Percentiles rank a stretch among this genome's conserved stretches.
These are phyloP conservation scores for Chalciporus sphaerocephalus DNA, from an alignment of 768 basidiomycete genomes.

Conservation along the genomic window DNA sequence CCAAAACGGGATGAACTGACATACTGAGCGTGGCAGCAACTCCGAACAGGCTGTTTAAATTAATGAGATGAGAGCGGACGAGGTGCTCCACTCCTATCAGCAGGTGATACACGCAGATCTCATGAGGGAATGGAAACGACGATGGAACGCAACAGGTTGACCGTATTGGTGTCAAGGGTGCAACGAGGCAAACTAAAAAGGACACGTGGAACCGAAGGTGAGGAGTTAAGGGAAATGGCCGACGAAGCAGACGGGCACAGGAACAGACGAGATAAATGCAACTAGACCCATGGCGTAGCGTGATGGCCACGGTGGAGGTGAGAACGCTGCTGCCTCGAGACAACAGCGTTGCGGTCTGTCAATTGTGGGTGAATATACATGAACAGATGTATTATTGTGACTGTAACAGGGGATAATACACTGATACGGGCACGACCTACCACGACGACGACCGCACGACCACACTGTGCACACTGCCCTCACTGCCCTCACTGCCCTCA, in stretches of 20 bases:
- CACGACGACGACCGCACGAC: no score
- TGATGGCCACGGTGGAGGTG: neutral
- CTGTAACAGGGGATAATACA: conserved; percentile 6
- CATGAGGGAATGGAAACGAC: conserved; percentile 7
- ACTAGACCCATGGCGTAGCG: no score
- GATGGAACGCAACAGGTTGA: neutral
- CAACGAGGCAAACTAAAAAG: conserved; percentile 17
- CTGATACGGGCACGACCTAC: no score
- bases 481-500: no score
- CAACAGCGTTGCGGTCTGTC: conserved; percentile 18
- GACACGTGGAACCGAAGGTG: conserved; percentile 9
- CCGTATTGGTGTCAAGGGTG: neutral
- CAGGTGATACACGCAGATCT: conserved; percentile 13
- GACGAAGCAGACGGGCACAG: neutral
- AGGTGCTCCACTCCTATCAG: conserved; percentile 23
- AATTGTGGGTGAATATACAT: neutral
- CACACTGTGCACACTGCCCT: no score
- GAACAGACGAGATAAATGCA: neutral
- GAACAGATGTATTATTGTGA: conserved; percentile 1
- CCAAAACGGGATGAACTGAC: neutral
- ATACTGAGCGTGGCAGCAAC: neutral
- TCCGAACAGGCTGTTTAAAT: neutral
- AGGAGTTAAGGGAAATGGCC: conserved; percentile 18
- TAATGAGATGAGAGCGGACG: conserved; percentile 3
- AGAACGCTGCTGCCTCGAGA: conserved; percentile 15